A percentile compares a stretch with the other conserved stretches of the same genome.
phyloP scores from a whole-genome alignment of 345 rosid genomes.

The Dimocarpus longan region DNA sequence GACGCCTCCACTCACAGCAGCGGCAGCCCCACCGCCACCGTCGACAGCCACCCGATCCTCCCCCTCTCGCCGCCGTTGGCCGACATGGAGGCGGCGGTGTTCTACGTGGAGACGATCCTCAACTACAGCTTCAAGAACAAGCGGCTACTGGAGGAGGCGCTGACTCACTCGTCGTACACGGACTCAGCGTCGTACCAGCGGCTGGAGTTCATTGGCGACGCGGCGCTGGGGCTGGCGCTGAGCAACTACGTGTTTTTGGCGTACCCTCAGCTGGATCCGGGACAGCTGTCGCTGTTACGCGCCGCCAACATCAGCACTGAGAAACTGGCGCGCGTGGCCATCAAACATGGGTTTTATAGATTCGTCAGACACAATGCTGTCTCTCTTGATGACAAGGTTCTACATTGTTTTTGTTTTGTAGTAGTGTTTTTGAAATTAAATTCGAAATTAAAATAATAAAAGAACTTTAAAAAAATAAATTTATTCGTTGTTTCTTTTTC shows the following conservation, averaged over 20 bases:
- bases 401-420: not conserved
- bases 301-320: slow-evolving; percentile 75
- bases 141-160: slow-evolving; percentile 56
- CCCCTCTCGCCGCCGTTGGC: slow-evolving; percentile 13
- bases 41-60: not conserved
- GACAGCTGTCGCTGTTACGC: slow-evolving; percentile 54
- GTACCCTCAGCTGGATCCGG: slow-evolving; percentile 58
- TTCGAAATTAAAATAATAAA: too few species aligned
- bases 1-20: not conserved
- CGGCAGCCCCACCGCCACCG: not conserved
- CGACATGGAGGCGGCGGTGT: slow-evolving; percentile 39
- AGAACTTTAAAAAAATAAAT: too few species aligned
- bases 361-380: slow-evolving; percentile 48
- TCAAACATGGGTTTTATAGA: slow-evolving; percentile 47
- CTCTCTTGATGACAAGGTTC: slow-evolving; percentile 56
- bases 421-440: not conserved
- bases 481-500: not conserved
- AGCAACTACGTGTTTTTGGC: slow-evolving; percentile 47
- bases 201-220: slow-evolving; percentile 84
- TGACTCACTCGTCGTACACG: slow-evolving; percentile 63
- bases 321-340: slow-evolving; percentile 80
- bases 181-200: slow-evolving; percentile 57
- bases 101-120: slow-evolving; percentile 57
- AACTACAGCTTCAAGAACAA: slow-evolving; percentile 50
- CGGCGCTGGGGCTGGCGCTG: slow-evolving; percentile 56